A percentile compares a stretch with the other conserved stretches of the same genome.
Conservation (phyloP, 495 filamentous ascomycete genomes). For the Hypoxylon intermedium region DNA sequence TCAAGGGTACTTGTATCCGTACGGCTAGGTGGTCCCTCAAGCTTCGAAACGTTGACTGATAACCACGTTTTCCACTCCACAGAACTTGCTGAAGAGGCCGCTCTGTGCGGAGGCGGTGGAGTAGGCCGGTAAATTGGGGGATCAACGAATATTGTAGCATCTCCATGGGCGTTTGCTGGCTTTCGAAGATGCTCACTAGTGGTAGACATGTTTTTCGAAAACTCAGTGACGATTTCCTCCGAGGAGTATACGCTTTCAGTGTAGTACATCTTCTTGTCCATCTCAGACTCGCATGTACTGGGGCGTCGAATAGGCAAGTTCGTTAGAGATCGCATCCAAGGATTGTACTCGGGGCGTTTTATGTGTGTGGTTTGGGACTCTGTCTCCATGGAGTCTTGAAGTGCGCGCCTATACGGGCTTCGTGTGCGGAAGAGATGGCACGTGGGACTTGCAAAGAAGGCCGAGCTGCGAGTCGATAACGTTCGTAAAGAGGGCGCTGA, state of each 20-base stretch:
- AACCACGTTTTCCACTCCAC: slow-evolving; percentile 63
- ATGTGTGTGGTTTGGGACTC: slow-evolving; percentile 34
- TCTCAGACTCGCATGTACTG: slow-evolving; percentile 42
- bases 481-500: slow-evolving; percentile 17
- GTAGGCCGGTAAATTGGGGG: slow-evolving; percentile 35
- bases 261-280: slow-evolving; percentile 44
- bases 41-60: slow-evolving; percentile 57
- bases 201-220: slow-evolving; percentile 7
- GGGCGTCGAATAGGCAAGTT: slow-evolving; percentile 39
- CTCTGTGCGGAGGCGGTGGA: slow-evolving; percentile 40
- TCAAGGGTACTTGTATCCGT: slow-evolving; percentile 41
- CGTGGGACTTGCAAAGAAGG: slow-evolving; percentile 53
- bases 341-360: slow-evolving; percentile 51
- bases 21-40: slow-evolving; percentile 47
- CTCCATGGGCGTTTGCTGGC: slow-evolving; percentile 28
- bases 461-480: slow-evolving; percentile 40
- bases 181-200: slow-evolving; percentile 9
- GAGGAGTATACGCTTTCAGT: slow-evolving; percentile 56
- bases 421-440: slow-evolving; percentile 58
- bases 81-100: slow-evolving; percentile 52
- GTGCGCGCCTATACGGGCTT: slow-evolving; percentile 63
- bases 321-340: slow-evolving; percentile 55
- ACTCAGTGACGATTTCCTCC: slow-evolving; percentile 8
- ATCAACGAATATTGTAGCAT: slow-evolving; percentile 41
- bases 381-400: slow-evolving; percentile 52